Evolutionary conservation across 352 stramenopile genomes (phyloP).

Genomic region (Thalassiosira pacifica): DNA sequence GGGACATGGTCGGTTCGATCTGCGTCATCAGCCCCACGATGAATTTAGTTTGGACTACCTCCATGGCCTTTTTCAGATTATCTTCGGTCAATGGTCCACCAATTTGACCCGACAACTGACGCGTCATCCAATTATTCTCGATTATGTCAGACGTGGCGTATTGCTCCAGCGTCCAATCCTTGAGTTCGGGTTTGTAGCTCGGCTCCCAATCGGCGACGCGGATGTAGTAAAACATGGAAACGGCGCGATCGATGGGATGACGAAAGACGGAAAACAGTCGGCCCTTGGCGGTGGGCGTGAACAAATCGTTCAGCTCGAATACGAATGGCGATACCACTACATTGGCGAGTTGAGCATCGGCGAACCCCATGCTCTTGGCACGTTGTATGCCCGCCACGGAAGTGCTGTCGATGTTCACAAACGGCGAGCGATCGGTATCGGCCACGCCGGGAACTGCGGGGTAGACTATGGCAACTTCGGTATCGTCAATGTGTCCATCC

Average conservation of each 20-base stretch:
- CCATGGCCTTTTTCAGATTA: conserved; percentile 59
- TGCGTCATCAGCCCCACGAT: conserved; percentile 66
- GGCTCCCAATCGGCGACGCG: conserved; percentile 70
- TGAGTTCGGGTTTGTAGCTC: conserved; percentile 66
- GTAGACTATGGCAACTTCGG: conserved; percentile 71
- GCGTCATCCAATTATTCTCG: conserved; percentile 74
- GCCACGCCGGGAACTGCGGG: conserved; percentile 54
- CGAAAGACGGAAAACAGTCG: conserved; percentile 70
- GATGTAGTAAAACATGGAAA: conserved; percentile 75
- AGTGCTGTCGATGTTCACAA: conserved; percentile 76
- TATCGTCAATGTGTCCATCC: conserved; percentile 70
- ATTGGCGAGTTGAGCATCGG: conserved; percentile 66
- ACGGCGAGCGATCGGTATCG: conserved; percentile 61
- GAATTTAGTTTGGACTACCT: conserved; percentile 65
- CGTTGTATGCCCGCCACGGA: conserved; percentile 67
- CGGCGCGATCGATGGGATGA: conserved; percentile 63
- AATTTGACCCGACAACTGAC: conserved; percentile 63
- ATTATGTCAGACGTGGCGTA: conserved; percentile 63
- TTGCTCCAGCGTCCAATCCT: conserved; percentile 70
- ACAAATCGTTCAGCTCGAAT: conserved; percentile 71
- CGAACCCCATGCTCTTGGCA: conserved; percentile 72
- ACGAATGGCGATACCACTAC: conserved; percentile 70
- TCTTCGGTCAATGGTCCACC: conserved; percentile 62
- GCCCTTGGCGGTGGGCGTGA: conserved; percentile 62
- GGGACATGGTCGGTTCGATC: conserved; percentile 64